Evolutionary conservation across 2,329 filamentous ascomycete species (phyloP).

Genomic region (Cadophora gregata): DNA sequence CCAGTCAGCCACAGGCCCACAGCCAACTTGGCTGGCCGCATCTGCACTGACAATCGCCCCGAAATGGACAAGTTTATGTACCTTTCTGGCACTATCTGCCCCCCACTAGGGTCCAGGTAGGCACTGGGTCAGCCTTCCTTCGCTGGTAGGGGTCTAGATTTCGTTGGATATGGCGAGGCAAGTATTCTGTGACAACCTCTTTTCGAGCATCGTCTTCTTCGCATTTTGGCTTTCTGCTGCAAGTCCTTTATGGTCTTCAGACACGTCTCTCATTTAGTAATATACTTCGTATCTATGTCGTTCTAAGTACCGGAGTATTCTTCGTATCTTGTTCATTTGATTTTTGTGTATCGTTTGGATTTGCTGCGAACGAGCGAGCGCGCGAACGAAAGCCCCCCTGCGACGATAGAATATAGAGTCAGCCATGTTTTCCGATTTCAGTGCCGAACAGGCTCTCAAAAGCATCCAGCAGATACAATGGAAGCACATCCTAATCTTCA

Average conservation of each 20-base stretch:
- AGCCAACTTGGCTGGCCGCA: background rate
- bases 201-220: background rate
- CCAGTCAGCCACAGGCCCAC: background rate
- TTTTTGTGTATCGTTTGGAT: background rate
- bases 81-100: background rate
- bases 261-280: slow-evolving; percentile 3
- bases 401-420: background rate
- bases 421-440: slow-evolving; percentile 15
- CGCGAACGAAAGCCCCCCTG: background rate
- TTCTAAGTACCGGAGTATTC: background rate
- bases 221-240: background rate
- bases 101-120: background rate
- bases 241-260: background rate
- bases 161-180: background rate
- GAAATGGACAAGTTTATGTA: slow-evolving; percentile 6
- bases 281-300: background rate
- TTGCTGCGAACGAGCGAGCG: background rate
- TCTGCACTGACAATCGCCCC: background rate
- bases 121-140: slow-evolving; percentile 4
- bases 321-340: background rate
- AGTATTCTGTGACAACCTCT: background rate
- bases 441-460: slow-evolving; percentile 1
- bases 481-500: slow-evolving; percentile 28
- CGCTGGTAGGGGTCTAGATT: background rate
- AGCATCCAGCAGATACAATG: slow-evolving; percentile 19